Conservation (phyloP, 768 basidiomycete genomes). For the Russula olivacea region DNA sequence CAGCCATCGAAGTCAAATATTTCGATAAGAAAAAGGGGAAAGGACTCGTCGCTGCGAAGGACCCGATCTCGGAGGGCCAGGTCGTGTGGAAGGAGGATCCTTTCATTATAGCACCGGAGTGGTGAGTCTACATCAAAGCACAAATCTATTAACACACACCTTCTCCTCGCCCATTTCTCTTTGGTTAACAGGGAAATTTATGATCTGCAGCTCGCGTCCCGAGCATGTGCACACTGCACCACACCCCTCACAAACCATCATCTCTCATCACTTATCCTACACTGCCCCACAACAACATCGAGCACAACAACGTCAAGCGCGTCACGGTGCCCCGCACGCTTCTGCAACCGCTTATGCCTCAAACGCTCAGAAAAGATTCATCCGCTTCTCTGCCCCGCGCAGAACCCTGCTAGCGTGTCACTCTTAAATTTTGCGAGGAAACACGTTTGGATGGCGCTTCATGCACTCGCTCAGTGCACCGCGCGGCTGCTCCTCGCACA, state of each 20-base stretch:
- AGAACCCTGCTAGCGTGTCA: no score
- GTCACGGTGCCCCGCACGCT: no score
- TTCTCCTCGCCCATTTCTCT: no score
- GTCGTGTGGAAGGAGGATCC: slow-evolving; percentile 29
- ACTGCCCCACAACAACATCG: no score
- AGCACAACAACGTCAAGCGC: no score
- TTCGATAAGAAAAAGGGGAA: slow-evolving; percentile 74
- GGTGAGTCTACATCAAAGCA: no score
- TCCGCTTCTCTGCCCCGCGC: no score
- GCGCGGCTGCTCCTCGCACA: slow-evolving; percentile 54
- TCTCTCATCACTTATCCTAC: slow-evolving; percentile 18
- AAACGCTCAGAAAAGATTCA: no score
- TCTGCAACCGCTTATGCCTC: no score
- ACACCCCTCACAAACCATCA: slow-evolving; percentile 43
- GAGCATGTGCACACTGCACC: slow-evolving; percentile 71
- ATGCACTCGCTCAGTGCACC: slow-evolving; percentile 66
- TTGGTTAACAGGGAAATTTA: slow-evolving; percentile 84
- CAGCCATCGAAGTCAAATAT: slow-evolving; percentile 59
- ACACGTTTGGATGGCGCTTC: slow-evolving; percentile 68
- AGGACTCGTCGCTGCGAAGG: slow-evolving; percentile 69
- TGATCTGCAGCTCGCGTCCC: slow-evolving; percentile 52
- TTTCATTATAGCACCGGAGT: slow-evolving; percentile 61
- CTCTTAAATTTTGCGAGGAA: no score
- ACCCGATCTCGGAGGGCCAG: slow-evolving; percentile 60
- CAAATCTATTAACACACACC: no score